Evolutionary conservation across 306 rosid species (phyloP), one percentile per base, ranked within the genome.

Genomic region (Hippophae gyantsensis): DNA sequence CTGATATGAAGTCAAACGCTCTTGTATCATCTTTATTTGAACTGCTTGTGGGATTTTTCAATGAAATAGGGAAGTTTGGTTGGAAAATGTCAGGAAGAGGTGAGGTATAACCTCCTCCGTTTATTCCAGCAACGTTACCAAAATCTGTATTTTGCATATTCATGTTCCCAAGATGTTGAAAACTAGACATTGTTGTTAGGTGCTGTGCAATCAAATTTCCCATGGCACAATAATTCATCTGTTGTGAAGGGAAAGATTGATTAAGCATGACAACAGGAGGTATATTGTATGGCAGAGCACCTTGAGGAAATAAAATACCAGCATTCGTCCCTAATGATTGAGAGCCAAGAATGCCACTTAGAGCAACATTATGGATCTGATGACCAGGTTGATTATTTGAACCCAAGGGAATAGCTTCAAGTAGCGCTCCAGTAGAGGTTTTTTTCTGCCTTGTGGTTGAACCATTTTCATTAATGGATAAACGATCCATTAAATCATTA

Each of bases 1-100:
- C 99, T 8, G 99, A 88, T 80, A 93, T 93, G 71, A 93, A 88
- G 77, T 93, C 97, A 72, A 93, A 93, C 0, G 99, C 99, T 69
- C 79, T 88, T 27, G 83, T 83, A 1, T 93, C 99, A 72, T 88
- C 97, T 76, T 85, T 92, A 85, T 84, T 93, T 26, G 97, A 68
- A 81, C 63, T 76, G 61, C 81, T 93, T 73, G 76, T 51, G 66
- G 97, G 64, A 70, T 57, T 77, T 52, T 89, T 79, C 56, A 81
- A 55, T 65, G 77, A 87, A 70, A 74, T 61, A 61, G 86, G 45
- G 64, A 76, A 84, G 57, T 64, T 83, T 51, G 97, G 42, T 68
- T 88, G 95, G 74, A 93, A 93, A 65, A 93, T 84, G 73, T 93
- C 97, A 13, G 99, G 99, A 48, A 88, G 64, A 40, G 95, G 76